phyloP scores from a whole-genome alignment of 2,329 filamentous ascomycete genomes.

The Cytospora piceae region DNA sequence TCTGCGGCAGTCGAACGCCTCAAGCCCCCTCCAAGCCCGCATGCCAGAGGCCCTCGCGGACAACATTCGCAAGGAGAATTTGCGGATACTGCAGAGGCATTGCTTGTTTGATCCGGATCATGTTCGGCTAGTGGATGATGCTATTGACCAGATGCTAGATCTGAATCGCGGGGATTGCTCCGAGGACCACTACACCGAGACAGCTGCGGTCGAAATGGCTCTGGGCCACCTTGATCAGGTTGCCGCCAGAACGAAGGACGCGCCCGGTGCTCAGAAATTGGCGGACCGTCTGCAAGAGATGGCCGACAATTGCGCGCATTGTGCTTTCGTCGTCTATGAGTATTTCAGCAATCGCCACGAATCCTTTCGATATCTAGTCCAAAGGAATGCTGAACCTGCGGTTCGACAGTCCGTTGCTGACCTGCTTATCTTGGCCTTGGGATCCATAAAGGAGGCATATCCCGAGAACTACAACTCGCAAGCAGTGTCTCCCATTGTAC shows the following conservation, averaged over 20 bases:
- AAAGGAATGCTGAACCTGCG: constrained; percentile 59
- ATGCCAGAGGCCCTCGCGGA: constrained; percentile 52
- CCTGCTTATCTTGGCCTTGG: constrained; percentile 57
- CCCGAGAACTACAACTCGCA: constrained; percentile 51
- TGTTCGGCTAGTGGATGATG: constrained; percentile 64
- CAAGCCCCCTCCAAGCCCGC: constrained; percentile 49
- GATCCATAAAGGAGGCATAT: constrained; percentile 53
- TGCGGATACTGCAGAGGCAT: constrained; percentile 72
- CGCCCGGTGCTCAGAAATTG: constrained; percentile 61
- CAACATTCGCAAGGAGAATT: constrained; percentile 74
- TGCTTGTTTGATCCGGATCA: constrained; percentile 78
- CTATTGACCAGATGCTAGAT: constrained; percentile 61
- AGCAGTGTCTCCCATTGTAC: background rate
- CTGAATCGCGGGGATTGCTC: constrained; percentile 55
- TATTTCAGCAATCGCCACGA: constrained; percentile 62
- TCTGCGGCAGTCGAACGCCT: constrained; percentile 43
- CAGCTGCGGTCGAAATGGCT: constrained; percentile 56
- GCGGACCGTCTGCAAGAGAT: constrained; percentile 49
- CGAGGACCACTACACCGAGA: constrained; percentile 50
- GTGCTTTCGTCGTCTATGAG: constrained; percentile 61
- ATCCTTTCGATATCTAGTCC: constrained; percentile 66
- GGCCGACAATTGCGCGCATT: constrained; percentile 54
- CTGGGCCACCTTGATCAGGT: constrained; percentile 76
- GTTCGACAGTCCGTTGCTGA: constrained; percentile 59
- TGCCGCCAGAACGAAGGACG: constrained; percentile 70